Evolutionary conservation across 108 stramenopile genomes (phyloP).

Genomic region (Nitzschia sp.): DNA sequence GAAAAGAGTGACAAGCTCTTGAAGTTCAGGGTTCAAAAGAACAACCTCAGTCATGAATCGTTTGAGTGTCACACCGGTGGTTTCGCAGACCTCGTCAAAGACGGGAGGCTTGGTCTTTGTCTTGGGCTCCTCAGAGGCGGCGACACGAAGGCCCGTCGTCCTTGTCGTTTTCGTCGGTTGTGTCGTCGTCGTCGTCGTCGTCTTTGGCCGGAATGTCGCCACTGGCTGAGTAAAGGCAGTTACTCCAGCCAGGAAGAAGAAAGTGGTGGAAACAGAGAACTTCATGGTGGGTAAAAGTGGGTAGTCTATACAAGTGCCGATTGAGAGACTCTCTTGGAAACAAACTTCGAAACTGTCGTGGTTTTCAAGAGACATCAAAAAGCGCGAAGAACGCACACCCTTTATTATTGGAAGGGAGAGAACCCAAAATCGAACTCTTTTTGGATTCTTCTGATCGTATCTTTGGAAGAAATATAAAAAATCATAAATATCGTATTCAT

Average conservation of each 20-base stretch:
- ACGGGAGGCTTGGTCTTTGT: constrained; percentile 44
- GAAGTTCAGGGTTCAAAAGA: constrained; percentile 64
- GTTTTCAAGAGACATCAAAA: too few species aligned
- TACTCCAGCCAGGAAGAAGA: neutral
- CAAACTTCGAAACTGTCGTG: too few species aligned
- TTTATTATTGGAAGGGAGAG: too few species aligned
- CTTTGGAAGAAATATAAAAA: too few species aligned
- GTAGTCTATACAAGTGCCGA: too few species aligned
- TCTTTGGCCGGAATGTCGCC: neutral
- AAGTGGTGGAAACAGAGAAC: neutral
- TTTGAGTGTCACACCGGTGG: constrained; percentile 66
- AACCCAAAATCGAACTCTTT: too few species aligned
- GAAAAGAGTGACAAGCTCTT: constrained; percentile 77
- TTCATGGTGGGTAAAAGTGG: constrained; percentile 3
- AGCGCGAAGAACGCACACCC: too few species aligned
- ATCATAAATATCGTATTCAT: too few species aligned
- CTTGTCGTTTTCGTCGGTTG: too few species aligned
- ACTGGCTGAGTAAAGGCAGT: constrained; percentile 2
- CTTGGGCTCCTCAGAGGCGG: neutral
- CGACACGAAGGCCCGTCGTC: neutral
- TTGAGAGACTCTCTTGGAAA: too few species aligned
- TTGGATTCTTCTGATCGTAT: too few species aligned
- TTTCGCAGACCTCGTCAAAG: constrained; percentile 79
- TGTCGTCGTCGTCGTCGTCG: neutral
- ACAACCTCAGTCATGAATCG: constrained; percentile 77